A percentile compares a stretch with the other conserved stretches of the same genome.
Evolutionary conservation across 1,284 basidiomycete species (phyloP).

Genomic region (Fomitopsis palustris): DNA sequence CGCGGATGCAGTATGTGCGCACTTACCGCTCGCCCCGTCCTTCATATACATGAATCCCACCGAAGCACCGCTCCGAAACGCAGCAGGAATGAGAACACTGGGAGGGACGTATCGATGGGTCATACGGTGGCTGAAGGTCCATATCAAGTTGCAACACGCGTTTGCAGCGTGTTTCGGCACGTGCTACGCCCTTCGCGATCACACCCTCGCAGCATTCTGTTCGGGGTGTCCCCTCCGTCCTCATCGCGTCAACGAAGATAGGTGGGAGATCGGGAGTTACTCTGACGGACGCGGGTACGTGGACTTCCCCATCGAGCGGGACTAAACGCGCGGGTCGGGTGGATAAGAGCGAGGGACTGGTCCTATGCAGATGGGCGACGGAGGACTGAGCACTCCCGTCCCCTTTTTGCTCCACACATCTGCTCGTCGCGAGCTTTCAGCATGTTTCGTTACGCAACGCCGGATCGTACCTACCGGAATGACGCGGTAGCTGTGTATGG

Average conservation of each 20-base stretch:
- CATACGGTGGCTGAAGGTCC: constrained; percentile 6
- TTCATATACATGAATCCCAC: constrained; percentile 15
- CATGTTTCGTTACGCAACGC: not conserved
- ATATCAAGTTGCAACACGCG: constrained; percentile 22
- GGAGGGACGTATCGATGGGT: constrained; percentile 4
- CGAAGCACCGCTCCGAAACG: constrained; percentile 6
- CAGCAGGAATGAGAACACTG: not conserved
- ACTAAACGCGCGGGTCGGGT: not conserved
- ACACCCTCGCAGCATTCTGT: not conserved
- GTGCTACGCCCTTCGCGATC: constrained; percentile 10
- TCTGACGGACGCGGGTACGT: not conserved
- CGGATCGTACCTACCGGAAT: not conserved
- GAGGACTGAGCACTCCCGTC: not conserved
- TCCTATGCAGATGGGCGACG: not conserved
- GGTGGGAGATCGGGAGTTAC: not conserved
- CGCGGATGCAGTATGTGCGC: not conserved
- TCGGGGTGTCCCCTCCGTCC: not conserved
- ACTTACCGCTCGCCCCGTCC: constrained; percentile 13
- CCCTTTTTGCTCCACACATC: not conserved
- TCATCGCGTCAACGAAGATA: not conserved
- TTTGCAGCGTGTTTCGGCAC: constrained; percentile 25
- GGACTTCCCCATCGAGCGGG: not conserved
- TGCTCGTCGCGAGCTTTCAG: not conserved
- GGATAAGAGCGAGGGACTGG: not conserved
- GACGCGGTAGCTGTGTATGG: not conserved